Base-by-base conservation (phyloP, 495 filamentous ascomycete species). In the Delitschia confertaspora region DNA sequence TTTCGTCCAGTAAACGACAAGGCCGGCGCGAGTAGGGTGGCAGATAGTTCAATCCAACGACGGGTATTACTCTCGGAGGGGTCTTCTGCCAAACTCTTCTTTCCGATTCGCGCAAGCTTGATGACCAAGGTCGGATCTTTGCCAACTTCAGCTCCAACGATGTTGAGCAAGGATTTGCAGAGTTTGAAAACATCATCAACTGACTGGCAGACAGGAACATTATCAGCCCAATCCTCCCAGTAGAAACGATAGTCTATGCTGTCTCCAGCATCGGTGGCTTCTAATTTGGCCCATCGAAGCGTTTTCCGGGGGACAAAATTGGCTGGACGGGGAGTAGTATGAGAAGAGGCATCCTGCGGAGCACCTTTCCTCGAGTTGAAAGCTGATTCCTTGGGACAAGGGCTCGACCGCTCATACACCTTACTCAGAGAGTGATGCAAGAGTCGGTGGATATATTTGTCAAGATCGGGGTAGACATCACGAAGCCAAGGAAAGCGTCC, bases 221-320 rank as follows among this genome's bases (percentile, higher is more conserved):
- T 89, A 49, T 96, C 89, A 7, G 82, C 71, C 93, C 93, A 99
- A 41, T 96, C 88, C 45, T 95, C 89, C 79, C 87, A 95, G 63
- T 96, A 99, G 60, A 93, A 96, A 19, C 82, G 74, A 57, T 93
- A 95, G 34, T 79, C 75, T 3, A 70, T 73, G 5, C 79, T 80
- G 55, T 88, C 83, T 27, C 73, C 75, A 4, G 69, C 74, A 47
- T 88, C 86, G 36, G 72, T 72, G 48, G 75, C 77, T 45, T 94
- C 88, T 10, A 85, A 69, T 51, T 80, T 76, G 14, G 86, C 80
- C 85, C 85, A 93, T 41, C 78, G 73, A 37, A 89, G 59, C 4
- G 73, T 69, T 53, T 81, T 80, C 26, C 76, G 75, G 27, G 74
- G 55, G 0, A 74, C 64, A 3, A 72, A 65, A 13, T 78, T 64